Evolutionary conservation across 768 basidiomycete species (phyloP).

Genomic region (Gloeopeniophorella convolvens): DNA sequence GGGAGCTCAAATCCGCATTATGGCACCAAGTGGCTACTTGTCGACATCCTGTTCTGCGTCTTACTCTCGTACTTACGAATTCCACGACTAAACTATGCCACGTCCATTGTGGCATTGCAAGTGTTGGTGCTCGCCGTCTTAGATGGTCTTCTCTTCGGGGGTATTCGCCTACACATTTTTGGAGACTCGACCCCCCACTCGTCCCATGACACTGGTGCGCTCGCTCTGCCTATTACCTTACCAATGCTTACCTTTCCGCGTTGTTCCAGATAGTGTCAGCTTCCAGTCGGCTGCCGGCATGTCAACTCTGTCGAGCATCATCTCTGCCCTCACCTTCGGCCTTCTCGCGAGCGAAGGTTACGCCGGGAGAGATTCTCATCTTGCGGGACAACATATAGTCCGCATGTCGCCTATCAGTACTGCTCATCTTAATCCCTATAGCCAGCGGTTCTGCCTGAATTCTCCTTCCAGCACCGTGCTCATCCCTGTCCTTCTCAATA

Average conservation of each 20-base stretch:
- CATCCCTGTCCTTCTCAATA: constrained; percentile 84
- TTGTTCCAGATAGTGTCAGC: constrained; percentile 16
- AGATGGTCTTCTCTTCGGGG: constrained; percentile 68
- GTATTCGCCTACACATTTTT: constrained; percentile 50
- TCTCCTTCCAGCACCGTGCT: constrained; percentile 47
- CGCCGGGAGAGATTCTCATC: constrained; percentile 45
- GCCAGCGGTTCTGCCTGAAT: constrained; percentile 67
- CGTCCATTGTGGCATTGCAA: constrained; percentile 55
- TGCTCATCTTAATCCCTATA: constrained; percentile 78
- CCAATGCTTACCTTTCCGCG: constrained; percentile 22
- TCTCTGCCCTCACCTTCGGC: constrained; percentile 47
- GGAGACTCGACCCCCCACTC: constrained; percentile 24
- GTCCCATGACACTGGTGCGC: constrained; percentile 18
- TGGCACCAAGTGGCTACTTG: constrained; percentile 65
- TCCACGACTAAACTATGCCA: constrained; percentile 65
- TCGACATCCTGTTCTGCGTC: constrained; percentile 57
- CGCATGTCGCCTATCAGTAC: constrained; percentile 92
- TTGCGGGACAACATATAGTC: constrained; percentile 85
- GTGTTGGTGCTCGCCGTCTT: constrained; percentile 54
- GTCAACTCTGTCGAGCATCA: constrained; percentile 42
- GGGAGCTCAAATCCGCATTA: constrained; percentile 32
- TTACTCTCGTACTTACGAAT: constrained; percentile 60
- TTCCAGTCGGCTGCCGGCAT: constrained; percentile 23
- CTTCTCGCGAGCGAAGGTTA: constrained; percentile 38
- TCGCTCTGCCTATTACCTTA: constrained; percentile 11